Conservation (phyloP, 768 basidiomycete genomes). For the Coprinellus micaceus region DNA sequence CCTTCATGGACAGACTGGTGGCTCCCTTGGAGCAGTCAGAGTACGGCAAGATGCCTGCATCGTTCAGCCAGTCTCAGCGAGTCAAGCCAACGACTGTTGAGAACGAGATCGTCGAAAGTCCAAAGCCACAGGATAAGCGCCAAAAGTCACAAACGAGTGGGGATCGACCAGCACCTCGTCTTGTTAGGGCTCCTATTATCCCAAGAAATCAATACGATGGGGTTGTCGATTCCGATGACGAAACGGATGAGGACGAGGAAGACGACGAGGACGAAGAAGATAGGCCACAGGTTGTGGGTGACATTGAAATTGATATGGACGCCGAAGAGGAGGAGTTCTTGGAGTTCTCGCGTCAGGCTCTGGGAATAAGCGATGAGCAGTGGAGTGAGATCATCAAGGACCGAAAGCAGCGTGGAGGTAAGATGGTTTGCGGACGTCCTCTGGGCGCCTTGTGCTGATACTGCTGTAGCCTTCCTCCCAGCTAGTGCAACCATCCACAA, state of each 20-base stretch:
- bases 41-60: slow-evolving; percentile 84
- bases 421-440: slow-evolving; percentile 23
- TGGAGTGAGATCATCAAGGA: slow-evolving; percentile 86
- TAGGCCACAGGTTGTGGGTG: slow-evolving; percentile 76
- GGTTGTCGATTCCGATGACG: slow-evolving; percentile 86
- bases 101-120: slow-evolving; percentile 37
- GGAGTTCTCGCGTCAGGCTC: slow-evolving; percentile 87
- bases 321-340: slow-evolving; percentile 94
- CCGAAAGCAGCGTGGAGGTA: slow-evolving; percentile 78
- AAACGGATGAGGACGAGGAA: slow-evolving; percentile 63
- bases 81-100: slow-evolving; percentile 46
- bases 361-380: slow-evolving; percentile 86
- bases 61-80: slow-evolving; percentile 67
- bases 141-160: slow-evolving; percentile 10
- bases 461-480: slow-evolving; percentile 56
- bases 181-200: slow-evolving; percentile 74
- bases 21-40: slow-evolving; percentile 75
- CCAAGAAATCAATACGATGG: slow-evolving; percentile 87
- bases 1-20: slow-evolving; percentile 78
- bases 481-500: slow-evolving; percentile 25
- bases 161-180: slow-evolving; percentile 30
- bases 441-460: neutral
- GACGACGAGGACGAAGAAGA: slow-evolving; percentile 74
- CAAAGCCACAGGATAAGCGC: slow-evolving; percentile 3
- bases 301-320: slow-evolving; percentile 86